phyloP scores from a whole-genome alignment of 2,329 filamentous ascomycete species.

The Paecilomyces dactylethromorphus region DNA sequence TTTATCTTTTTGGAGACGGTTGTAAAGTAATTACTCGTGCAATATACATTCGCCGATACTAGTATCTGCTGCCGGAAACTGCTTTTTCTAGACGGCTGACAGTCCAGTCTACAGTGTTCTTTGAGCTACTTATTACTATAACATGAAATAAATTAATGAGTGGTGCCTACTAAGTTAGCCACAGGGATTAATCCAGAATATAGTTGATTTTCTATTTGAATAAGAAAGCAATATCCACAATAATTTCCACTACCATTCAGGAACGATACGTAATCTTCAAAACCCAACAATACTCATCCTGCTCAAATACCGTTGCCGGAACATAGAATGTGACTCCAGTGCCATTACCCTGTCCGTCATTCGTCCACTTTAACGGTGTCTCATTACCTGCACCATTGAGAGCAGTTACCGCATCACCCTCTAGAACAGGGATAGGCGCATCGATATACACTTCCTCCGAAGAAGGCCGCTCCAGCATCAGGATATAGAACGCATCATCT shows the following conservation, averaged over 20 bases:
- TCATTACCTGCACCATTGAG: not conserved
- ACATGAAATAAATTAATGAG: no score
- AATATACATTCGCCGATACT: no score
- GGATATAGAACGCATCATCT: slow-evolving; percentile 45
- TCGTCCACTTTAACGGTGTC: not conserved
- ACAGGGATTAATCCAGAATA: no score
- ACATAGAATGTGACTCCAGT: slow-evolving; percentile 1
- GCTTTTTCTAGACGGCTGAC: no score
- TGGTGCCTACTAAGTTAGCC: no score
- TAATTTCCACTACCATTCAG: not conserved
- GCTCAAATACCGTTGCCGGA: not conserved
- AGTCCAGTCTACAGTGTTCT: no score
- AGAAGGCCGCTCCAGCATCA: slow-evolving; percentile 36
- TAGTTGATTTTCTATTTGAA: no score
- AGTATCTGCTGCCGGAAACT: no score
- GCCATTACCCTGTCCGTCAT: not conserved
- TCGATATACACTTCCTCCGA: slow-evolving; percentile 1
- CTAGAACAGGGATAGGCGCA: slow-evolving; percentile 2
- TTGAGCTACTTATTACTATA: no score
- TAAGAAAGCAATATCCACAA: no score
- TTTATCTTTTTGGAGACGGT: no score
- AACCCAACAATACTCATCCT: slow-evolving; percentile 4
- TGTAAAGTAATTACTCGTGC: no score
- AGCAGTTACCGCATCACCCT: slow-evolving; percentile 1
- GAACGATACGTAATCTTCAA: slow-evolving; percentile 3